A percentile compares a stretch with the other conserved stretches of the same genome.
Evolutionary conservation across 805 yeast species (phyloP).

Genomic region (Nakazawaea sp.): DNA sequence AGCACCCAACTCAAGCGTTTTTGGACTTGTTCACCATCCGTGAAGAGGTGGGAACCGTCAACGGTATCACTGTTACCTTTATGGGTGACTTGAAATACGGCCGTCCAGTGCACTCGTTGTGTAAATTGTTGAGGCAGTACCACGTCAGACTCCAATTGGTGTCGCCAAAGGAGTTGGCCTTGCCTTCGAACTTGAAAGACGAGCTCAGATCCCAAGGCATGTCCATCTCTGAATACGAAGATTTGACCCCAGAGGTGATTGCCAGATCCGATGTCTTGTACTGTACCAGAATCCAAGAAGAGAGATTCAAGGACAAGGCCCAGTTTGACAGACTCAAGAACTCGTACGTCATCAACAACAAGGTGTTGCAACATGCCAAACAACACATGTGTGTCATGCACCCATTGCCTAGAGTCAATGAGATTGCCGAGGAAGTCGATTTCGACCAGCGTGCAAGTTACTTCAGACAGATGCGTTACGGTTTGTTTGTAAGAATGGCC

Average conservation of each 20-base stretch:
- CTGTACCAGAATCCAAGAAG: slow-evolving; percentile 98
- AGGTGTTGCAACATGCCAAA: slow-evolving; percentile 84
- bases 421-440: slow-evolving; percentile 96
- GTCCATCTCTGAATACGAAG: slow-evolving; percentile 67
- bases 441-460: slow-evolving; percentile 99
- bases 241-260: slow-evolving; percentile 76
- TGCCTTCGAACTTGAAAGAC: slow-evolving; percentile 70
- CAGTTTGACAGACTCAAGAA: slow-evolving; percentile 88
- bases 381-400: slow-evolving; percentile 99
- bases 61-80: slow-evolving; percentile 95
- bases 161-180: slow-evolving; percentile 78
- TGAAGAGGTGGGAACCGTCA: slow-evolving; percentile 97
- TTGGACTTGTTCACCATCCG: slow-evolving; percentile 96
- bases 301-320: slow-evolving; percentile 71
- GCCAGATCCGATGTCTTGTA: slow-evolving; percentile 90
- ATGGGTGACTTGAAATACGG: slow-evolving; percentile 99
- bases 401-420: slow-evolving; percentile 96
- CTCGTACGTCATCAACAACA: slow-evolving; percentile 87
- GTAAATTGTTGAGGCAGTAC: slow-evolving; percentile 84
- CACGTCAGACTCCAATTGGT: slow-evolving; percentile 91
- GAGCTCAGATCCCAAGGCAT: slow-evolving; percentile 62
- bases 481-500: slow-evolving; percentile 98
- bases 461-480: slow-evolving; percentile 99
- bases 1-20: slow-evolving; percentile 98
- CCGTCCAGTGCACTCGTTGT: slow-evolving; percentile 95